Evolutionary conservation across 2,329 filamentous ascomycete species (phyloP).

Genomic region (Elsinoe necatrix): DNA sequence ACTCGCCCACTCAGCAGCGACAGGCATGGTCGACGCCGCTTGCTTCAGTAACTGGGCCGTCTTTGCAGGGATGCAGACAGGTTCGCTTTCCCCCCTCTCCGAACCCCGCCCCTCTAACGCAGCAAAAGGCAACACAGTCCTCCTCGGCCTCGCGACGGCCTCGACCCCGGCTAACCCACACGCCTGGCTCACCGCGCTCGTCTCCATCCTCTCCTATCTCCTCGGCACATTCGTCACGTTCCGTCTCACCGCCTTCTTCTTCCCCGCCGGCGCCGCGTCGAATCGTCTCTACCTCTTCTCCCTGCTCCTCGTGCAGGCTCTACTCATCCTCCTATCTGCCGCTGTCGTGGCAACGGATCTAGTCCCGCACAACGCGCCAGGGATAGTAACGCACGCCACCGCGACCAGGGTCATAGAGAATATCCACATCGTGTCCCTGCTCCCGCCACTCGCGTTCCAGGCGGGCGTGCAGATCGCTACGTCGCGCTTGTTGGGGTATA

Average conservation of each 20-base stretch:
- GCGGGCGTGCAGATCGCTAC: conserved; percentile 47
- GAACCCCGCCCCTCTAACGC: not conserved
- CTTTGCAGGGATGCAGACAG: conserved; percentile 48
- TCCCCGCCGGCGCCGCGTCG: conserved; percentile 28
- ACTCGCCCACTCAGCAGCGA: conserved; percentile 39
- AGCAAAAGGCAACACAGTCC: conserved; percentile 52
- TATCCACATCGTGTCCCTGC: conserved; percentile 38
- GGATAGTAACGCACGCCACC: conserved; percentile 21
- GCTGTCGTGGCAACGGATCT: conserved; percentile 42
- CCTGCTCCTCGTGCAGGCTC: conserved; percentile 46
- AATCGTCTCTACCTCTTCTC: conserved; percentile 34
- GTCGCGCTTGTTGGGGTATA: conserved; percentile 43
- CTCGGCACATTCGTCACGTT: conserved; percentile 42
- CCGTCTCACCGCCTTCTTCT: conserved; percentile 34
- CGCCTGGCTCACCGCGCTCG: conserved; percentile 46
- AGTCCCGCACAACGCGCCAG: conserved; percentile 38
- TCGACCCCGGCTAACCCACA: conserved; percentile 43
- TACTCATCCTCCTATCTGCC: conserved; percentile 46
- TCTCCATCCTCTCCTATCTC: conserved; percentile 48
- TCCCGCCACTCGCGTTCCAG: conserved; percentile 44
- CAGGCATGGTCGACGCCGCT: conserved; percentile 41
- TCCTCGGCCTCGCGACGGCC: conserved; percentile 52
- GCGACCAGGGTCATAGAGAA: conserved; percentile 29
- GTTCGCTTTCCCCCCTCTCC: conserved; percentile 24
- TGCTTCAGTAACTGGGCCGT: conserved; percentile 42